phyloP scores from a whole-genome alignment of 345 rosid genomes.

The Populus pruinosa region DNA sequence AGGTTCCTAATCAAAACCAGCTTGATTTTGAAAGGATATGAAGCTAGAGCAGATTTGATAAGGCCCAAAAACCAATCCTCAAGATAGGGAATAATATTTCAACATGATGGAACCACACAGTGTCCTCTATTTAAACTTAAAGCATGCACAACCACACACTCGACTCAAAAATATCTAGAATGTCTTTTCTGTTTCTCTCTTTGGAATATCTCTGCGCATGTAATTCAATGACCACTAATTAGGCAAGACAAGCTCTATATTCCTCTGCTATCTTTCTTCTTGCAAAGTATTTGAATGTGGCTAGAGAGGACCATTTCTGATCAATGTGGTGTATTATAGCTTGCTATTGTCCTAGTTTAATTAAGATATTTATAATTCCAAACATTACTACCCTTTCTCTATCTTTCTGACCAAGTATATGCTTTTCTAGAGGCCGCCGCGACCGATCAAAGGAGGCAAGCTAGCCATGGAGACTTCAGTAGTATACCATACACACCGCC shows the following conservation, averaged over 20 bases:
- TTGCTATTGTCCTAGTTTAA: neutral
- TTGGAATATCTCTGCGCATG: neutral
- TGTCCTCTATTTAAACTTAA: neutral
- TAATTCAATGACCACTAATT: neutral
- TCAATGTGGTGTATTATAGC: neutral
- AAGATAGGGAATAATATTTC: too few relatives aligned
- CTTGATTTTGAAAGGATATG: too few relatives aligned
- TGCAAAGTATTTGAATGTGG: neutral
- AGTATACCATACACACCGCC: neutral
- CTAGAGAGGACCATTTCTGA: neutral
- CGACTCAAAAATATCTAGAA: neutral
- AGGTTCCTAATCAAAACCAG: too few relatives aligned
- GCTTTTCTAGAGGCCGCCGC: neutral
- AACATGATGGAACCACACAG: neutral
- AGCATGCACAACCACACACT: neutral
- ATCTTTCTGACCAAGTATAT: neutral
- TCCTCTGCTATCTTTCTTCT: neutral
- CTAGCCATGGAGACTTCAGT: neutral
- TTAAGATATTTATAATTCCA: neutral
- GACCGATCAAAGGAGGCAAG: neutral
- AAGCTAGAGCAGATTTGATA: too few relatives aligned
- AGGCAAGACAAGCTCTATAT: neutral
- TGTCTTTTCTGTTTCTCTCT: too few relatives aligned
- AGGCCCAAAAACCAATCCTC: too few relatives aligned
- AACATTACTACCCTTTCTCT: neutral